Evolutionary conservation across 331 rosid genomes (phyloP), one percentile per base, ranked within the genome.

Genomic region (Stylosanthes scabra): DNA sequence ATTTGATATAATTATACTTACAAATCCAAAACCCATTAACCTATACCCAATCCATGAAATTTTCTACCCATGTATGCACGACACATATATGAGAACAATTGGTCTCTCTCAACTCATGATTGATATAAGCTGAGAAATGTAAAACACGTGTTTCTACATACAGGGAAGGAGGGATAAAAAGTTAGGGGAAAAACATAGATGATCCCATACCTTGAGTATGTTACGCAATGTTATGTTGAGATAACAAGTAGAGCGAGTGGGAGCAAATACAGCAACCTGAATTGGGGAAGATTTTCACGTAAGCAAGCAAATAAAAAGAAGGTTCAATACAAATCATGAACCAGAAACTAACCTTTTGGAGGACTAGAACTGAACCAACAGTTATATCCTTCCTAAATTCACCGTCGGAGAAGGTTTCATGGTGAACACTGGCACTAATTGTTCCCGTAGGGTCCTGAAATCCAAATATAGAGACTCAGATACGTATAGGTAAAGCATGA

Each of bases 361-460:
- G 89, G 52, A 89, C 77, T 66, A 93, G 9, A 77, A 79, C 96
- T 2, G 97, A 88, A 37, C 97, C 96, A 65, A 80, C 86, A 58
- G 83, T 72, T 64, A 93, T 39, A 68, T 74, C 84, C 84, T 81
- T 93, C 69, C 83, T 69, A 61, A 80, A 75, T 58, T 71, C 82
- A 55, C 81, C 81, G 8, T 87, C 74, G 0, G 82, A 47, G 68
- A 91, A 70, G 39, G 83, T 90, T 77, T 83, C 84, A 69, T 58
- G 96, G 79, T 91, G 92, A 39, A 93, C 68, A 74, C 80, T 89
- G 39, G 93, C 98, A 45, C 72, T 81, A 27, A 87, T 46, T 58
- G 84, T 77, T 67, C 82, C 81, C 0, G 98, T 81, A 68, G 93
- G 92, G 80, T 93, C 98, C 98, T 93, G 92, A 76, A 74, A 73